Percentiles rank a stretch among this genome's conserved stretches.
Conservation (phyloP, 768 basidiomycete genomes). For the Russula emetica region DNA sequence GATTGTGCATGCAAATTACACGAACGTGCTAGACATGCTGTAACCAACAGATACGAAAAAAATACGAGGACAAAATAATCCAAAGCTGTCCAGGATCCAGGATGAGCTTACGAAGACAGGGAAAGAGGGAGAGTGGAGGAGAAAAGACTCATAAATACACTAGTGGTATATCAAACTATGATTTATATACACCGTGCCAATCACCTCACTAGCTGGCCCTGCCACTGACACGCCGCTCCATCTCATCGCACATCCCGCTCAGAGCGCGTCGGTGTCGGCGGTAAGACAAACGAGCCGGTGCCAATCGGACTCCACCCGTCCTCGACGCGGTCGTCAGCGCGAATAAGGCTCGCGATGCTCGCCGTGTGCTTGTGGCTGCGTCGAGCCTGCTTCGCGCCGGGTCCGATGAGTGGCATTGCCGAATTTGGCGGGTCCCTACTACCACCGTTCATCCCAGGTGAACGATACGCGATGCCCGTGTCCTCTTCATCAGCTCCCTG, state of each 20-base stretch:
- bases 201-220: neutral
- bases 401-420: constrained; percentile 36
- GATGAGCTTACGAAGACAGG: neutral
- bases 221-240: neutral
- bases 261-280: constrained; percentile 36
- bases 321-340: constrained; percentile 71
- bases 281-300: constrained; percentile 48
- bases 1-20: neutral
- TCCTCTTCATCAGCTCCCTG: constrained; percentile 61
- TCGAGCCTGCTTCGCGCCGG: constrained; percentile 30
- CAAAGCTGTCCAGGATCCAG: neutral
- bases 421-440: constrained; percentile 31
- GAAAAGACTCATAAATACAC: constrained; percentile 7
- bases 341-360: constrained; percentile 76
- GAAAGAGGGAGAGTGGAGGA: neutral
- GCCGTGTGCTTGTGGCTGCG: constrained; percentile 73
- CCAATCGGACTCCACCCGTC: constrained; percentile 80
- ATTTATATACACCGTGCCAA: constrained; percentile 11
- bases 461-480: constrained; percentile 65
- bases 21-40: constrained; percentile 7
- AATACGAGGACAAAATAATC: neutral
- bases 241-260: constrained; percentile 8
- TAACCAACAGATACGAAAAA: neutral
- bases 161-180: constrained; percentile 20
- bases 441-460: constrained; percentile 39